Evolutionary conservation across 257 asterid species (phyloP).

Genomic region (Salvia rosmarinus): DNA sequence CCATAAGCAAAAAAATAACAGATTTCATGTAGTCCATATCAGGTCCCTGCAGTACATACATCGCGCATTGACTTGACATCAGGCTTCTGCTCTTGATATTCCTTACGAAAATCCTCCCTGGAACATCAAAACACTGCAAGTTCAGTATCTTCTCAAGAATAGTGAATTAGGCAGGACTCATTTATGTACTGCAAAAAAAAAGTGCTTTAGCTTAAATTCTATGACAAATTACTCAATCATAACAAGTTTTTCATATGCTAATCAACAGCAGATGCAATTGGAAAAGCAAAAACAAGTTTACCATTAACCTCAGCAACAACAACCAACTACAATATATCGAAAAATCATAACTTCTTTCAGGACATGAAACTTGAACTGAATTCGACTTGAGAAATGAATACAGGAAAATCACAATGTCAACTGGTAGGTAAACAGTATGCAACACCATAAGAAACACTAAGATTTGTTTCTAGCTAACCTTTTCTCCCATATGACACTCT

Average conservation of each 20-base stretch:
- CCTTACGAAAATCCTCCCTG: slow-evolving; percentile 98
- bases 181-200: too few relatives aligned
- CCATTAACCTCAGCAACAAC: not conserved
- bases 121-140: slow-evolving; percentile 30
- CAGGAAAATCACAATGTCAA: not conserved
- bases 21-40: slow-evolving; percentile 7
- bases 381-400: not conserved
- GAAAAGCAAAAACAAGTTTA: not conserved
- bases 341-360: not conserved
- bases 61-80: slow-evolving; percentile 89
- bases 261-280: not conserved
- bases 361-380: not conserved
- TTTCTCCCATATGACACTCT: not conserved
- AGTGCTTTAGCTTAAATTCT: not conserved
- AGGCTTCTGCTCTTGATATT: slow-evolving; percentile 78
- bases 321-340: not conserved
- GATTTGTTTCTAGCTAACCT: too few relatives aligned
- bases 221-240: slow-evolving; percentile 2
- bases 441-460: too few relatives aligned
- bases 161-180: too few relatives aligned
- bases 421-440: too few relatives aligned
- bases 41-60: slow-evolving; percentile 46
- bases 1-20: not conserved
- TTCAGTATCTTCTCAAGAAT: too few relatives aligned
- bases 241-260: too few relatives aligned